These are phyloP conservation scores for Aspergillus sp. DNA, from an alignment of 2,329 filamentous ascomycete genomes.

Conservation along the genomic window DNA sequence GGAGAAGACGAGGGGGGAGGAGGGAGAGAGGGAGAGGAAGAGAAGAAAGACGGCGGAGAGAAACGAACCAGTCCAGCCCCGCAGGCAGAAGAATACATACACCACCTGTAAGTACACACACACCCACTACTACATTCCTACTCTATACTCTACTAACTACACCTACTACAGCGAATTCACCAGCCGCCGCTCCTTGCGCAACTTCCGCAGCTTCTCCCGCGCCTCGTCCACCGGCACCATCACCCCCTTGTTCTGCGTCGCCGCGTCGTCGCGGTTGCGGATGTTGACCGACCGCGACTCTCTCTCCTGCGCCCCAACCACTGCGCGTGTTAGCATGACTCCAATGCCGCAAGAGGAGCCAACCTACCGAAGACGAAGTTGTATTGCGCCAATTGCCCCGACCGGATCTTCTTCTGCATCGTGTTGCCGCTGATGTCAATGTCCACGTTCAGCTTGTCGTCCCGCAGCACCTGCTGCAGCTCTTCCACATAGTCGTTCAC, in stretches of 20 bases:
- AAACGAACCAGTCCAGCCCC: slow-evolving; percentile 1
- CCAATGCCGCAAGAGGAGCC: background rate
- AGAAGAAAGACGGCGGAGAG: slow-evolving; percentile 5
- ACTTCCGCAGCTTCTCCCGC: slow-evolving; percentile 41
- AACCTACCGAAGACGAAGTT: slow-evolving; percentile 43
- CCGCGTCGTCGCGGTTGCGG: slow-evolving; percentile 54
- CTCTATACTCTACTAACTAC: too few relatives aligned
- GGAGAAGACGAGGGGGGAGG: slow-evolving; percentile 4
- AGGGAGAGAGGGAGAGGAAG: slow-evolving; percentile 5
- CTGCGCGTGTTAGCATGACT: slow-evolving; percentile 24
- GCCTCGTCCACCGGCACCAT: slow-evolving; percentile 53
- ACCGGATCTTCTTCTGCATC: slow-evolving; percentile 44
- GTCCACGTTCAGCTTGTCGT: slow-evolving; percentile 39
- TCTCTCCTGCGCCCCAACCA: slow-evolving; percentile 55
- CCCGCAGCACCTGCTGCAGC: slow-evolving; percentile 35
- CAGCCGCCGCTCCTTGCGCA: slow-evolving; percentile 39
- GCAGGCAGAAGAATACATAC: too few relatives aligned
- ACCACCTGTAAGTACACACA: too few relatives aligned
- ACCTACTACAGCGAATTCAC: slow-evolving; percentile 29
- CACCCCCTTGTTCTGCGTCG: slow-evolving; percentile 53
- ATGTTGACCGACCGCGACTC: slow-evolving; percentile 53
- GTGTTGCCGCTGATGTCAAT: slow-evolving; percentile 42
- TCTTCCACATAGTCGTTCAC: slow-evolving; percentile 42
- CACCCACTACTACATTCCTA: too few relatives aligned
- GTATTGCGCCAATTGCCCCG: slow-evolving; percentile 39